phyloP scores from a whole-genome alignment of 352 stramenopile genomes.

The Phytophthora brassicae region DNA sequence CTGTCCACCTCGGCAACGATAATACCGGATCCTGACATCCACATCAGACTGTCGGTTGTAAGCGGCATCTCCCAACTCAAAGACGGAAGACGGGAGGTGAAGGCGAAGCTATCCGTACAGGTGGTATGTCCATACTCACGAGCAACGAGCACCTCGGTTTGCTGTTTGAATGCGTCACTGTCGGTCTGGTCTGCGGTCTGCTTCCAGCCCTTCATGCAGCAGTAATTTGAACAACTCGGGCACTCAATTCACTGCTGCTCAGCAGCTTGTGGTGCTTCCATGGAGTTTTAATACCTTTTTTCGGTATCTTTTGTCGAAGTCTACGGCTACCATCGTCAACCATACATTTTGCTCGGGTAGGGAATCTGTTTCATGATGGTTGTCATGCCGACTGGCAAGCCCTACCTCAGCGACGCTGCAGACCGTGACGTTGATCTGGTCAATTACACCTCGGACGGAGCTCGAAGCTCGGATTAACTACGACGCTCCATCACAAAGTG shows the following conservation, averaged over 20 bases:
- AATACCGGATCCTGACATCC: no score
- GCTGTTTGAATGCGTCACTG: conserved; percentile 38
- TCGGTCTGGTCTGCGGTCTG: conserved; percentile 41
- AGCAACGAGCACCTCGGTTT: conserved; percentile 40
- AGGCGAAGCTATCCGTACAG: conserved; percentile 32
- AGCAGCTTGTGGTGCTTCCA: conserved; percentile 35
- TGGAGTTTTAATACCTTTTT: conserved; percentile 20
- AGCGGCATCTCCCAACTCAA: no score
- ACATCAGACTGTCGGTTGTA: no score
- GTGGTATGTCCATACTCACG: conserved; percentile 26
- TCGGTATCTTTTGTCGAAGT: conserved; percentile 41
- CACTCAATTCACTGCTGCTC: conserved; percentile 37
- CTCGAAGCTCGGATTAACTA: conserved; percentile 35
- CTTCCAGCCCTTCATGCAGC: conserved; percentile 40
- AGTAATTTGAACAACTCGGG: conserved; percentile 46
- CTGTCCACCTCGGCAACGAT: no score
- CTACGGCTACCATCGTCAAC: conserved; percentile 48
- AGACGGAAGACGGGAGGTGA: conserved; percentile 12
- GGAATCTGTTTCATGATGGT: conserved; percentile 43
- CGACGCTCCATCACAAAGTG: conserved; percentile 25
- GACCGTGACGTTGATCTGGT: conserved; percentile 15
- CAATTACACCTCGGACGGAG: conserved; percentile 25
- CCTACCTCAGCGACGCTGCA: conserved; percentile 39
- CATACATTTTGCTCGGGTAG: conserved; percentile 69
- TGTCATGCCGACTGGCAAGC: conserved; percentile 36